These are phyloP conservation scores for Trapa bicornis DNA, from an alignment of 345 rosid genomes.

Conservation along the genomic window DNA sequence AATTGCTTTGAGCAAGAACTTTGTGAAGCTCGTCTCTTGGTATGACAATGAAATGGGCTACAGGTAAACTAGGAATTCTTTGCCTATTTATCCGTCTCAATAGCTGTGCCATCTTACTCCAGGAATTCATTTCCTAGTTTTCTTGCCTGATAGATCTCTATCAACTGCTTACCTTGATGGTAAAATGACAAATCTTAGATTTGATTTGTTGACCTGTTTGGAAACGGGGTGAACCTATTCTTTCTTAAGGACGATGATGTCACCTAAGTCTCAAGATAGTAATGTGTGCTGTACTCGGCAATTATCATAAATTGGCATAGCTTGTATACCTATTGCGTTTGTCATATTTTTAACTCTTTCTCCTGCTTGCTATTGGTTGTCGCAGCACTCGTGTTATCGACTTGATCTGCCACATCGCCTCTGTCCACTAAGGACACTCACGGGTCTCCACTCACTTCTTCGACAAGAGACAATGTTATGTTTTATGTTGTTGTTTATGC, in stretches of 20 bases:
- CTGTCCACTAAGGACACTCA: not conserved
- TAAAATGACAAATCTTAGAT: not conserved
- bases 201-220: too few species aligned
- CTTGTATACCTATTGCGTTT: too few species aligned
- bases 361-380: not conserved
- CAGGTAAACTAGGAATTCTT: slow-evolving; percentile 18
- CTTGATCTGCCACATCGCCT: slow-evolving; percentile 34
- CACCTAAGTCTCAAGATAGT: not conserved
- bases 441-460: not conserved
- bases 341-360: not conserved
- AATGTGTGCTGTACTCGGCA: too few species aligned
- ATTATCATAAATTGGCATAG: too few species aligned
- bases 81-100: not conserved
- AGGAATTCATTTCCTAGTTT: not conserved
- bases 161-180: not conserved
- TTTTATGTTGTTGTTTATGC: not conserved
- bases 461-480: not conserved
- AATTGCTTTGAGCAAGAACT: slow-evolving; percentile 28
- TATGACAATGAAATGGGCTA: slow-evolving; percentile 51
- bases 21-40: slow-evolving; percentile 42
- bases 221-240: too few species aligned
- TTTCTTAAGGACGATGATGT: too few species aligned
- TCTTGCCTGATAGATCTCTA: not conserved
- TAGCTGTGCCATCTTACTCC: not conserved
- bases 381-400: slow-evolving; percentile 41